These are phyloP conservation scores for Pseudonectria foliicola DNA, from an alignment of 2,329 filamentous ascomycete genomes.

Conservation along the genomic window DNA sequence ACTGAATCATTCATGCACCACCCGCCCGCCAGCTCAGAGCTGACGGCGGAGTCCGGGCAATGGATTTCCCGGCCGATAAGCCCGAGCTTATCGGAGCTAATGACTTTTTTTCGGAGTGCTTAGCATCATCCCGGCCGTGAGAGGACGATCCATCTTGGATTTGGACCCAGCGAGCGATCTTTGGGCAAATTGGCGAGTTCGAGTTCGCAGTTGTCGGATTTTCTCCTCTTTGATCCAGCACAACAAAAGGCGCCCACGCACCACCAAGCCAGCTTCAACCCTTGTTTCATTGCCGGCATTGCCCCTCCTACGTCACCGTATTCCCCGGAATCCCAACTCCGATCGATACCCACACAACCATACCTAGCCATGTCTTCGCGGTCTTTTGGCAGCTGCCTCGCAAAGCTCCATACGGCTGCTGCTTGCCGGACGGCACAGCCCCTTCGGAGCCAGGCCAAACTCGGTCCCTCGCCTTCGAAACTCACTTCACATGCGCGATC, in stretches of 20 bases:
- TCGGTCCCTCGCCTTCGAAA: slow-evolving; percentile 3
- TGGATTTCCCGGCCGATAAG: slow-evolving; percentile 29
- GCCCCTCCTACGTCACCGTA: background rate
- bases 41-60: slow-evolving; percentile 25
- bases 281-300: background rate
- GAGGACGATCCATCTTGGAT: slow-evolving; percentile 21
- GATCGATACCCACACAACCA: slow-evolving; percentile 9
- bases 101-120: slow-evolving; percentile 22
- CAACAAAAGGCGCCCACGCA: background rate
- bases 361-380: slow-evolving; percentile 25
- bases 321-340: slow-evolving; percentile 6
- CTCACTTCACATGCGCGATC: slow-evolving; percentile 16
- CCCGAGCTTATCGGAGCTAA: slow-evolving; percentile 20
- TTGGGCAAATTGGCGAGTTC: slow-evolving; percentile 22
- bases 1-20: slow-evolving; percentile 25
- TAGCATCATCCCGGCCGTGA: slow-evolving; percentile 25
- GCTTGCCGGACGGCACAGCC: slow-evolving; percentile 23
- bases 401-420: slow-evolving; percentile 25
- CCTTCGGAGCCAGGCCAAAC: slow-evolving; percentile 12
- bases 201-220: slow-evolving; percentile 8
- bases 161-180: slow-evolving; percentile 14
- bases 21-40: slow-evolving; percentile 14
- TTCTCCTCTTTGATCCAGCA: slow-evolving; percentile 7
- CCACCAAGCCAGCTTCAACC: background rate
- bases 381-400: slow-evolving; percentile 25